Percentiles rank a stretch among this genome's conserved stretches.
These are phyloP conservation scores for Hyphopichia khmerensis DNA, from an alignment of 1,139 yeast genomes.

Conservation along the genomic window DNA sequence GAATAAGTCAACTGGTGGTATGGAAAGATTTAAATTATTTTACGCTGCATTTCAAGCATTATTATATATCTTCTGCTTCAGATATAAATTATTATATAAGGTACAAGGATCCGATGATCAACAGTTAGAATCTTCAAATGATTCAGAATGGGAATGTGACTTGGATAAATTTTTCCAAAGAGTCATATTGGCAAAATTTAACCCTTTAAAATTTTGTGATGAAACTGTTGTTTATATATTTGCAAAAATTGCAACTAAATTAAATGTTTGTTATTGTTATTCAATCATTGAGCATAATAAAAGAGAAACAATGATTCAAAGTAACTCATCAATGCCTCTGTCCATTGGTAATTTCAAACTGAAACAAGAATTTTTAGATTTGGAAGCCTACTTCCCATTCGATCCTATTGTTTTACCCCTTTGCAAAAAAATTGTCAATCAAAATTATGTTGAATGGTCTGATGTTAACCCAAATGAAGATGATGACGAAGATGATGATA, in stretches of 20 bases:
- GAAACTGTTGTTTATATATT: conserved; percentile 92
- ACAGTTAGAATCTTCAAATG: conserved; percentile 10
- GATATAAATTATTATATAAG: conserved; percentile 61
- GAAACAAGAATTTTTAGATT: conserved; percentile 79
- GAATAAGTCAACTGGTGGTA: conserved; percentile 43
- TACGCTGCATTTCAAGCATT: conserved; percentile 94
- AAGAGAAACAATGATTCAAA: conserved; percentile 53
- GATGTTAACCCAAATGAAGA: conserved; percentile 45
- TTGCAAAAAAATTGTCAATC: conserved; percentile 51
- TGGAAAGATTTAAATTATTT: conserved; percentile 81
- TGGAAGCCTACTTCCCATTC: conserved; percentile 93
- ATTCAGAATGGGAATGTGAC: conserved; percentile 73
- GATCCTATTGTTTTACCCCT: conserved; percentile 81
- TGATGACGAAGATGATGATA: conserved; percentile 69
- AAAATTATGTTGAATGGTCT: conserved; percentile 77
- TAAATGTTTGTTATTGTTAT: conserved; percentile 89
- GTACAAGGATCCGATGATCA: conserved; percentile 15
- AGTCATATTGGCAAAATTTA: conserved; percentile 81
- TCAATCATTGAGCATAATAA: conserved; percentile 91
- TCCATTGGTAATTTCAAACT: conserved; percentile 43
- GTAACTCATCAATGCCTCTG: conserved; percentile 30
- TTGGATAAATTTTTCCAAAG: conserved; percentile 86
- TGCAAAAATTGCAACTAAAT: conserved; percentile 88
- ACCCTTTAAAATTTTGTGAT: conserved; percentile 90
- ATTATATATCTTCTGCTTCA: conserved; percentile 87